Evolutionary conservation across 1,139 yeast species (phyloP).

Genomic region (Protomyces pachydermus): DNA sequence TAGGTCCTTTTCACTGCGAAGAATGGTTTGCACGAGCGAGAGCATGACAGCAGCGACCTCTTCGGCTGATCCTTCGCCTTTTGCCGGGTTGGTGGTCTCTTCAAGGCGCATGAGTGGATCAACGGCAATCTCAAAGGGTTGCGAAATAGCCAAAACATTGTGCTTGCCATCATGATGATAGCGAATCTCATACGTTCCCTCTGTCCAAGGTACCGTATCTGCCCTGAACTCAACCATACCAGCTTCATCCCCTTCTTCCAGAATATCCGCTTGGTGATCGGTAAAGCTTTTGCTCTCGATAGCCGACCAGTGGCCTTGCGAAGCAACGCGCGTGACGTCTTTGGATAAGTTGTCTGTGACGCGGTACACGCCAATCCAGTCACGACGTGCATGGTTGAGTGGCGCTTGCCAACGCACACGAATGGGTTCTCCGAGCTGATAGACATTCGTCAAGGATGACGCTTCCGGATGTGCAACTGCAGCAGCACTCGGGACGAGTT

Average conservation of each 20-base stretch:
- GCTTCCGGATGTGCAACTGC: background rate
- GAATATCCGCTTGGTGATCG: slow-evolving; percentile 35
- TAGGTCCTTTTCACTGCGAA: slow-evolving; percentile 1
- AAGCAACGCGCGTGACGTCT: slow-evolving; percentile 56
- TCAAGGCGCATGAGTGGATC: background rate
- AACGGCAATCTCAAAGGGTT: slow-evolving; percentile 60
- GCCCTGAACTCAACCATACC: slow-evolving; percentile 55
- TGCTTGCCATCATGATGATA: slow-evolving; percentile 68
- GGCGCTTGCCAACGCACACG: slow-evolving; percentile 57
- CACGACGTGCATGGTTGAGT: slow-evolving; percentile 44
- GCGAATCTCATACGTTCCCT: slow-evolving; percentile 71
- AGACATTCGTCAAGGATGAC: slow-evolving; percentile 31
- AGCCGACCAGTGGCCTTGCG: slow-evolving; percentile 68
- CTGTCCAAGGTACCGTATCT: slow-evolving; percentile 57
- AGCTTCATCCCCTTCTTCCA: slow-evolving; percentile 35
- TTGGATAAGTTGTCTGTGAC: slow-evolving; percentile 59
- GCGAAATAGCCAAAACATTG: slow-evolving; percentile 61
- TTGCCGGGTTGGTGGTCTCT: background rate
- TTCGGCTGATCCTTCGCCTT: background rate
- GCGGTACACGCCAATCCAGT: slow-evolving; percentile 78
- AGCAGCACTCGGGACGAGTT: background rate
- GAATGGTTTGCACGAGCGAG: background rate
- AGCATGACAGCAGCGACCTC: slow-evolving; percentile 7
- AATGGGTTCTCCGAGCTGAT: slow-evolving; percentile 53
- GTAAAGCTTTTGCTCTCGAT: slow-evolving; percentile 41